Conservation (phyloP, 768 basidiomycete species). For the Podaxis carcinomalis region DNA sequence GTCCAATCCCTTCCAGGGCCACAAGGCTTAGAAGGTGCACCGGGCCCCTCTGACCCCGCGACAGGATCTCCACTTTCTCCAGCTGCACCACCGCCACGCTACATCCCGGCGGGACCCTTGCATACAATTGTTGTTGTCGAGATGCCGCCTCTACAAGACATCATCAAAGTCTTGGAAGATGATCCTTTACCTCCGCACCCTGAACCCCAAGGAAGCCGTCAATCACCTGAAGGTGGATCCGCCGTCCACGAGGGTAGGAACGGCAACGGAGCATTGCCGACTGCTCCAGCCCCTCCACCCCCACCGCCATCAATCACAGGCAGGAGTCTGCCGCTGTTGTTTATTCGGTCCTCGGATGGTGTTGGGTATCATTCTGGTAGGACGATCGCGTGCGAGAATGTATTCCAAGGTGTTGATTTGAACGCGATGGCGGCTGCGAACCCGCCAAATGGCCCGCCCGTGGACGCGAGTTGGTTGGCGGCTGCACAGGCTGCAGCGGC, state of each 20-base stretch:
- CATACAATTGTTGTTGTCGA: conserved; percentile 86
- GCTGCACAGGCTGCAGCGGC: conserved; percentile 68
- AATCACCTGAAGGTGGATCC: conserved; percentile 25
- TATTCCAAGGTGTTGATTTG: conserved; percentile 68
- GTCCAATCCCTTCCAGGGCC: conserved; percentile 43
- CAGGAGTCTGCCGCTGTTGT: conserved; percentile 71
- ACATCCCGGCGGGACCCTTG: conserved; percentile 46
- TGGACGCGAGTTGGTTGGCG: conserved; percentile 68
- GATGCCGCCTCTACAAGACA: conserved; percentile 71
- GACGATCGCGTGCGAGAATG: conserved; percentile 78
- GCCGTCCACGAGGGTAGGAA: conserved; percentile 24
- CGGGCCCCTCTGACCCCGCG: conserved; percentile 24
- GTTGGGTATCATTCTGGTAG: conserved; percentile 87
- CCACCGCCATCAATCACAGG: conserved; percentile 56
- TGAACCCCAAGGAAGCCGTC: conserved; percentile 33
- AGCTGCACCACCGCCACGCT: conserved; percentile 39
- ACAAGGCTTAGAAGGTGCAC: conserved; percentile 24
- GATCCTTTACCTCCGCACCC: conserved; percentile 45
- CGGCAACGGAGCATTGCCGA: conserved; percentile 15
- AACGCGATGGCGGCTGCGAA: conserved; percentile 39
- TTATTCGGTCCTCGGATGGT: conserved; percentile 80
- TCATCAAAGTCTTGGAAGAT: conserved; percentile 76
- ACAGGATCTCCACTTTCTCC: conserved; percentile 25
- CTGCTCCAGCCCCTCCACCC: conserved; percentile 19
- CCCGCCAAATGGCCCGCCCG: conserved; percentile 39